Conservation (phyloP, 169 alveolate species). For the Besnoitia besnoiti region DNA sequence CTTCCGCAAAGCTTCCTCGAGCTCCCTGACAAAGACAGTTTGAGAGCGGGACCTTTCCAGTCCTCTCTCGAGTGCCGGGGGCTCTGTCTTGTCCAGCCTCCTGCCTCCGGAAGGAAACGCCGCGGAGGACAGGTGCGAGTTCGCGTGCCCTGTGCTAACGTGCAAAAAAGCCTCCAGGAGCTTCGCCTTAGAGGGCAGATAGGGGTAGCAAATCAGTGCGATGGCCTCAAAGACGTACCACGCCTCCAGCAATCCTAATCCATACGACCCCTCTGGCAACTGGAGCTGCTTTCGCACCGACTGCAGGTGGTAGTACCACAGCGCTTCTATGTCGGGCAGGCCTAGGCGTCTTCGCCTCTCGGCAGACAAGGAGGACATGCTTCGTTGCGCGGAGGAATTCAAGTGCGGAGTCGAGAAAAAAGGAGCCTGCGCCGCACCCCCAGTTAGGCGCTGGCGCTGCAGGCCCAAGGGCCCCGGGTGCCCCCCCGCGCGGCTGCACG, state of each 20-base stretch:
- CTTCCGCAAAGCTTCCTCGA: conserved; percentile 22
- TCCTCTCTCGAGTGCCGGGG: neutral
- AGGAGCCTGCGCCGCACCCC: neutral
- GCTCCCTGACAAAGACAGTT: neutral
- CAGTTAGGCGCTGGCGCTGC: conserved; percentile 40
- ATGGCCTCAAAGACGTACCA: conserved; percentile 16
- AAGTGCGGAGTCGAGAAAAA: neutral
- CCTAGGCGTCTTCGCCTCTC: conserved; percentile 40
- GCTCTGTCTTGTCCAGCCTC: neutral
- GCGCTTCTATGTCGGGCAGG: conserved; percentile 33
- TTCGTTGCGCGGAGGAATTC: neutral
- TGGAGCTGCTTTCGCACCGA: conserved; percentile 55
- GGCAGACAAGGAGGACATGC: neutral
- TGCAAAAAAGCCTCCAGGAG: conserved; percentile 44
- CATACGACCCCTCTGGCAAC: conserved; percentile 44
- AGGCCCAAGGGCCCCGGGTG: neutral
- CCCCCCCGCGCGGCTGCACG: neutral
- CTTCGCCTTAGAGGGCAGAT: conserved; percentile 42
- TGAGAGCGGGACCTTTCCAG: neutral
- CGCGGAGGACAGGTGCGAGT: neutral
- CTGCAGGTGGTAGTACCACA: conserved; percentile 49
- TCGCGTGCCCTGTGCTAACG: neutral
- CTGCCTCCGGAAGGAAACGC: neutral
- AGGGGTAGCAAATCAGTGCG: conserved; percentile 43
- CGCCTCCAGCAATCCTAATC: conserved; percentile 55